phyloP scores from a whole-genome alignment of 805 yeast genomes.

The Komagataella phaffii region DNA sequence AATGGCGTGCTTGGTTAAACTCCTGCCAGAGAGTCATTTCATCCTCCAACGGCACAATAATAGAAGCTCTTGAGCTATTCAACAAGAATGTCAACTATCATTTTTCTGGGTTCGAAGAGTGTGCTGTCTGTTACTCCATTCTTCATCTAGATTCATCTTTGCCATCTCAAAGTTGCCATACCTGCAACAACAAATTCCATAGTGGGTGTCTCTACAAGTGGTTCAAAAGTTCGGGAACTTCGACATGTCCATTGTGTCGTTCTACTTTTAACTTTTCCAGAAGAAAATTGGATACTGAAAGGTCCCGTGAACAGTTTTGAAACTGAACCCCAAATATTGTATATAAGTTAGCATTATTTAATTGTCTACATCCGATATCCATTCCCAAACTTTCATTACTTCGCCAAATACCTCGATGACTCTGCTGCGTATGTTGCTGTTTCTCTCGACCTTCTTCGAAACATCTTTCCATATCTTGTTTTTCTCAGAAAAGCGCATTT shows the following conservation, averaged over 20 bases:
- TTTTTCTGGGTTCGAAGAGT: slow-evolving; percentile 89
- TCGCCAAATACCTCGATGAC: slow-evolving; percentile 75
- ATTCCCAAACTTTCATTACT: slow-evolving; percentile 78
- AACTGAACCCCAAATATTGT: not conserved
- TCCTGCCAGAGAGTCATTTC: slow-evolving; percentile 79
- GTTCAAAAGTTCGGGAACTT: slow-evolving; percentile 89
- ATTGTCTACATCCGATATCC: slow-evolving; percentile 38
- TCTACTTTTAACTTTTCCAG: slow-evolving; percentile 33
- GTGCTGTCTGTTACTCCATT: slow-evolving; percentile 93
- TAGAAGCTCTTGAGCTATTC: slow-evolving; percentile 55
- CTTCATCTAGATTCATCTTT: slow-evolving; percentile 82
- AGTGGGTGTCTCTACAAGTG: slow-evolving; percentile 93
- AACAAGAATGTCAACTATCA: slow-evolving; percentile 68
- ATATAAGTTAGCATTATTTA: slow-evolving; percentile 4
- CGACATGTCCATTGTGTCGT: slow-evolving; percentile 93
- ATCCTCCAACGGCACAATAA: slow-evolving; percentile 57
- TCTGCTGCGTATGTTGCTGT: slow-evolving; percentile 48
- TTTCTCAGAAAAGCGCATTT: slow-evolving; percentile 16
- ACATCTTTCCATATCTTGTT: slow-evolving; percentile 48
- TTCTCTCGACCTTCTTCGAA: slow-evolving; percentile 40
- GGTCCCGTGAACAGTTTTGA: not conserved
- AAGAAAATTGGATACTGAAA: not conserved
- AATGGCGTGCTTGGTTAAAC: slow-evolving; percentile 91
- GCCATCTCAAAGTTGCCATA: slow-evolving; percentile 79
- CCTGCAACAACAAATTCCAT: slow-evolving; percentile 91